phyloP scores from a whole-genome alignment of 139 green algal species.

The Zygnema circumcarinatum region DNA sequence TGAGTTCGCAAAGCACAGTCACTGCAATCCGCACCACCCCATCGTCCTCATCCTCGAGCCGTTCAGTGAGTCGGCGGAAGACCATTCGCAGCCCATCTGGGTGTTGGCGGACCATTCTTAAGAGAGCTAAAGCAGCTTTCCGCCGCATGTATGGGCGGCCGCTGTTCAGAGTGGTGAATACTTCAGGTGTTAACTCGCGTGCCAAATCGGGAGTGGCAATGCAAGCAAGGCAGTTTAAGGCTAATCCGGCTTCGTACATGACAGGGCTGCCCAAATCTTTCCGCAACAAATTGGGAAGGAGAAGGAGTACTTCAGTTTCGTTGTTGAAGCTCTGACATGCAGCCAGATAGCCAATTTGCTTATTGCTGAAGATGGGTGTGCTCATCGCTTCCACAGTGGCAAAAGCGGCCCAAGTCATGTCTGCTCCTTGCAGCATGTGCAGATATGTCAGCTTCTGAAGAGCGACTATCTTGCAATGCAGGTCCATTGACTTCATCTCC shows the following conservation, averaged over 20 bases:
- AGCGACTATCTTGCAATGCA: conserved; percentile 57
- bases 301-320: conserved; percentile 63
- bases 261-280: conserved; percentile 63
- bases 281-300: conserved; percentile 65
- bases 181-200: conserved; percentile 64
- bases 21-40: conserved; percentile 59
- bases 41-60: conserved; percentile 62
- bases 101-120: conserved; percentile 20
- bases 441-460: conserved; percentile 67
- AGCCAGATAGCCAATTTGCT: conserved; percentile 63
- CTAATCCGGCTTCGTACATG: conserved; percentile 56
- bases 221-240: conserved; percentile 61
- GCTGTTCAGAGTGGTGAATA: conserved; percentile 59
- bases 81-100: conserved; percentile 17
- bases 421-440: conserved; percentile 61
- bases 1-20: conserved; percentile 63
- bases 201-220: conserved; percentile 66
- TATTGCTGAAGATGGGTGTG: conserved; percentile 10
- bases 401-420: conserved; percentile 66
- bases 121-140: conserved; percentile 30
- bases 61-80: conserved; percentile 37
- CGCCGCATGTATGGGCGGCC: conserved; percentile 19
- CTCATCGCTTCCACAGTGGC: conserved; percentile 64
- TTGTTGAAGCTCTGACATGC: conserved; percentile 61
- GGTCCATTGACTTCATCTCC: conserved; percentile 55